Evolutionary conservation across 2,329 filamentous ascomycete species (phyloP), one percentile per base, ranked within the genome.

Genomic region (Cryoendolithus antarcticus): DNA sequence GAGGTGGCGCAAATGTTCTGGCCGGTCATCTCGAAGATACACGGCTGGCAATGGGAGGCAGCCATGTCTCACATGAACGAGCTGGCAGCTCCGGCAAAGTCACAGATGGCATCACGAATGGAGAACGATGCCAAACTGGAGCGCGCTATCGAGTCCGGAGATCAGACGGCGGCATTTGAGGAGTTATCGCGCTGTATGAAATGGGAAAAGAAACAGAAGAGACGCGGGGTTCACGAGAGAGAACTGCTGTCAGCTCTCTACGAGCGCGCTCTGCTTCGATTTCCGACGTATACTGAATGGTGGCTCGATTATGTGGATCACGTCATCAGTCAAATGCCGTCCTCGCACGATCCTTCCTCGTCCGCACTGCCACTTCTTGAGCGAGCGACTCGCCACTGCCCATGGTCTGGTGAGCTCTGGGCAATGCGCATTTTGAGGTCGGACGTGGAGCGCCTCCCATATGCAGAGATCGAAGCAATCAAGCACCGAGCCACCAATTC

Each of bases 401-500:
- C 91, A 2, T 93, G 86, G 82, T 93, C 86, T 5, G 91, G 91
- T 10, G 72, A 75, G 21, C 70, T 98, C 5, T 98, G 91, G 91
- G 84, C 85, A 4, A 79, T 88, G 48, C 88, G 88, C 48, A 80
- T 98, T 19, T 64, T 95, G 38, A 81, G 79, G 12, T 83, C 86
- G 3, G 91, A 96, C 61, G 75, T 84, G 34, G 80, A 84, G 44
- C 74, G 75, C 28, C 73, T 80, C 46, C 70, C 80, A 0, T 94
- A 93, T 52, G 69, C 80, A 15, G 81, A 84, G 36, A 84, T 96
- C 38, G 85, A 93, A 51, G 72, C 78, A 31, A 86, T 95, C 59
- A 98, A 98, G 62, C 86, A 95, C 59, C 79, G 80, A 33, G 91
- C 91, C 5, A 96, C 88, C 0, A 85, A 80, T 54, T 86, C 85